phyloP scores from a whole-genome alignment of 2,329 filamentous ascomycete species.

The Fusarium sp. region DNA sequence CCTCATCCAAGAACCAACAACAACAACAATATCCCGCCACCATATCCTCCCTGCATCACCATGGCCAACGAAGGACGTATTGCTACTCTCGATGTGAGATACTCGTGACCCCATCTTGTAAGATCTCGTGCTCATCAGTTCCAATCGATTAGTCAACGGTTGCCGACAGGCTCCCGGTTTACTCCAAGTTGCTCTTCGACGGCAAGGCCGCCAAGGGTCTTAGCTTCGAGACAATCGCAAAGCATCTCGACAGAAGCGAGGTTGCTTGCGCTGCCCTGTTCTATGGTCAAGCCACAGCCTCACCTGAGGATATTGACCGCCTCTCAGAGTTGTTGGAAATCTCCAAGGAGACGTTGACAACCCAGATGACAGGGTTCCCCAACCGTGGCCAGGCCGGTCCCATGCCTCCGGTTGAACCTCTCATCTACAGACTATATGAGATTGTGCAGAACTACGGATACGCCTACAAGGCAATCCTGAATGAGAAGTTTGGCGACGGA shows the following conservation, averaged over 20 bases:
- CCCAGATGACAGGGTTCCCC: slow-evolving; percentile 78
- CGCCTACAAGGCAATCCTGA: slow-evolving; percentile 93
- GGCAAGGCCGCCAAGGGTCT: slow-evolving; percentile 82
- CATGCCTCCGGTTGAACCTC: slow-evolving; percentile 54
- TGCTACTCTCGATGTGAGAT: slow-evolving; percentile 54
- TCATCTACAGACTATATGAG: slow-evolving; percentile 91
- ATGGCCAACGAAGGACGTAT: slow-evolving; percentile 46
- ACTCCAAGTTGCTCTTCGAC: slow-evolving; percentile 74
- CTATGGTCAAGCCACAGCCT: slow-evolving; percentile 86
- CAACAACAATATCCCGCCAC: slow-evolving; percentile 1
- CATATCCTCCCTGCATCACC: slow-evolving; percentile 6
- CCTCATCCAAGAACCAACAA: slow-evolving; percentile 10
- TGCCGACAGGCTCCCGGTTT: slow-evolving; percentile 75
- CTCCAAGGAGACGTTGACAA: slow-evolving; percentile 65
- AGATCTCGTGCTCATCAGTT: slow-evolving; percentile 20
- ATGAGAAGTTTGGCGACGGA: slow-evolving; percentile 94
- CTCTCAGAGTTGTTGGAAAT: slow-evolving; percentile 76
- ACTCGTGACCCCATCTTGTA: not conserved
- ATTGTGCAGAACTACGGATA: slow-evolving; percentile 98
- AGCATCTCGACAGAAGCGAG: slow-evolving; percentile 80
- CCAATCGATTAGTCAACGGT: slow-evolving; percentile 67
- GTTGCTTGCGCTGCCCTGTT: slow-evolving; percentile 90
- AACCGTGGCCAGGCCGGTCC: slow-evolving; percentile 76
- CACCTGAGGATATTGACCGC: slow-evolving; percentile 73
- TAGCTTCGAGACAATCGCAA: slow-evolving; percentile 82